Base-by-base conservation (phyloP, 768 basidiomycete species). In the Leucosporidium creatinivorum region DNA sequence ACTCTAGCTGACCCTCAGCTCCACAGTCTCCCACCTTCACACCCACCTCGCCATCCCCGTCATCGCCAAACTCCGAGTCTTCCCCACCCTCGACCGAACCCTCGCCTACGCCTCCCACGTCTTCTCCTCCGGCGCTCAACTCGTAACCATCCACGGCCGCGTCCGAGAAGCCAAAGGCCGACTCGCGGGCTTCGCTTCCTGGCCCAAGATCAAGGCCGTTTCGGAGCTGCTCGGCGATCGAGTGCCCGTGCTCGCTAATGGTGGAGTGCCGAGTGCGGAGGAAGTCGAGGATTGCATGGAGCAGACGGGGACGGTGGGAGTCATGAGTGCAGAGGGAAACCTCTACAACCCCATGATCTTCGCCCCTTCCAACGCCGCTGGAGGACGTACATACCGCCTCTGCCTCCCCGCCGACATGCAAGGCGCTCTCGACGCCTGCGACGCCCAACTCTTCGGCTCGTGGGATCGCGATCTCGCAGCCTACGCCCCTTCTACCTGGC, bases 31-130 rank as follows among this genome's bases (percentile, higher is more conserved):
- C 68, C 91, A 81, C 4, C 81, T 99, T 1, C 93, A 97, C 76
- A 78, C 80, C 47, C 88, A 93, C 73, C 84, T 99, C 9, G 82
- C 84, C 2, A 81, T 96, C n/a, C 96, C 96, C 3, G 92, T 98
- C 3, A 96, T 93, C 0, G 96, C 92, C 55, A 98, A 99, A 76
- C 96, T 97, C 78, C 86, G 96, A 12, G 86, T 94, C 3, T 97
- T 93, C 77, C 84, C 88, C 1, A 86, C 86, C 0, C 77, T 90
- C 31, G 88, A 89, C 74, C 88, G 88, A 79, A 97, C 94, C 0
- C 86, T 98, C 1, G 87, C 86, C 69, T 99, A 99, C 72, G 96
- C 96, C 2, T 84, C 88, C 76, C 96, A 98, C 93, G 85, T 99
- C 50, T 93, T 96, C 79, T 80, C 85, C 0, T 93, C 96, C 0